Evolutionary conservation across 495 filamentous ascomycete genomes (phyloP), one percentile per base, ranked within the genome.

Genomic region (Podospora tetraspora): DNA sequence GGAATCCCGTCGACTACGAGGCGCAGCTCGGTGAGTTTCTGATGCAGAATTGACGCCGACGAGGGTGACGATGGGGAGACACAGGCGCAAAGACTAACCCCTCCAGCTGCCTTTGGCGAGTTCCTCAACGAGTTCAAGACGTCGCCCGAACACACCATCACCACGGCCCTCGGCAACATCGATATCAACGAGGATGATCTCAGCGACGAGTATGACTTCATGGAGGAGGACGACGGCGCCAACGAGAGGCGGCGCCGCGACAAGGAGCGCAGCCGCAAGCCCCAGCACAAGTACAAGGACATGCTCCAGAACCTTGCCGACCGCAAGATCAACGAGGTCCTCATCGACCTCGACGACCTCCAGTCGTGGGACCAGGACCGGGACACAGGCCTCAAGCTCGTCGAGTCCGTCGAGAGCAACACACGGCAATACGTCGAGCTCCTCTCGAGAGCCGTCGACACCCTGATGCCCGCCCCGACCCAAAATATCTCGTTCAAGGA

Each of bases 371-470:
- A 96, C 70, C 83, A 88, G 72, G 81, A 84, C 4, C 80, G 89
- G 10, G 84, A 86, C 43, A 88, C 91, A 24, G 89, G 88, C 3
- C 77, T 94, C 56, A 89, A 91, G 70, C 86, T 99, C 9, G 91
- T 96, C 25, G 86, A 90, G 58, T 95, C 91, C 4, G 90, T 98
- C 69, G 89, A 93, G 79, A 85, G 84, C 60, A 99, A 99, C 76
- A 91, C 95, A n/a, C 88, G 91, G 66, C 96, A 96, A 74, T 99
- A 98, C 74, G 88, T 97, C 71, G 96, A 99, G 73, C 86, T 97
- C 66, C 76, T 98, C 43, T 94, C 94, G 5, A 82, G 90, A 70
- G 95, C 96, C 5, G 89, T 96, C 57, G 95, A 99, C 80, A 89
- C 87, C 61, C 83, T 92, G 32, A 88, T 99, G 86, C 95, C 95